Base-by-base conservation (phyloP, 2,329 filamentous ascomycete genomes). In the Alternaria metachromatica region DNA sequence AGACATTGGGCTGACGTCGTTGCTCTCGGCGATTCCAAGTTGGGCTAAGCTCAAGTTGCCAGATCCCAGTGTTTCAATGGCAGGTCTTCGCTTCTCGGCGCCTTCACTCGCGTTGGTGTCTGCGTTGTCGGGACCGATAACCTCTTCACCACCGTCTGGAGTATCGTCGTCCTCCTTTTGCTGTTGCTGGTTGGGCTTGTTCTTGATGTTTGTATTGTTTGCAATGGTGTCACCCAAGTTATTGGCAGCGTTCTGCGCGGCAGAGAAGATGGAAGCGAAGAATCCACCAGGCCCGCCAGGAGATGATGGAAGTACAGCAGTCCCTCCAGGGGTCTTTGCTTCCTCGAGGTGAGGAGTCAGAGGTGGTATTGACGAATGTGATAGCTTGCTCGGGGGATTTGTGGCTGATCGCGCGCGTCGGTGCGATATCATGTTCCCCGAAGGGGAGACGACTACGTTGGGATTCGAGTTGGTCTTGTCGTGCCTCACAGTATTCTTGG, bases 181-280 rank as follows among this genome's bases (percentile, higher is more conserved):
- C 41, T 75, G 74, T 43, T 74, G 76, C 30, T 76, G 81, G 64
- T 73, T 83, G 49, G 80, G 81, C 83, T 71, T 84, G 84, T 82
- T 86, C 55, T 87, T 86, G 8, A 73, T 65, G 28, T 86, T 82
- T 33, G 81, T 83, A 5, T 86, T 87, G 76, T 89, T 94, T 53
- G 88, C 88, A 50, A 97, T 90, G 51, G 90, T 93, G 67, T 87
- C 92, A 70, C 87, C 93, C 5, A 94, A 79, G 18, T 88, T 89
- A 68, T 84, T 93, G 13, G 94, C 94, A 46, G 95, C 95, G 86
- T 91, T 97, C 80, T 98, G 95, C 18, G 96, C 96, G 49, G 91
- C 95, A 44, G 93, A 95, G 68, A 99, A 89, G 76, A 99, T 92
- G 25, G 92, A 94, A 5, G 93, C 97, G 81, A 99, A 98, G 83